Conservation (phyloP, 106 monocot genomes). For the Dioscorea zingiberensis region DNA sequence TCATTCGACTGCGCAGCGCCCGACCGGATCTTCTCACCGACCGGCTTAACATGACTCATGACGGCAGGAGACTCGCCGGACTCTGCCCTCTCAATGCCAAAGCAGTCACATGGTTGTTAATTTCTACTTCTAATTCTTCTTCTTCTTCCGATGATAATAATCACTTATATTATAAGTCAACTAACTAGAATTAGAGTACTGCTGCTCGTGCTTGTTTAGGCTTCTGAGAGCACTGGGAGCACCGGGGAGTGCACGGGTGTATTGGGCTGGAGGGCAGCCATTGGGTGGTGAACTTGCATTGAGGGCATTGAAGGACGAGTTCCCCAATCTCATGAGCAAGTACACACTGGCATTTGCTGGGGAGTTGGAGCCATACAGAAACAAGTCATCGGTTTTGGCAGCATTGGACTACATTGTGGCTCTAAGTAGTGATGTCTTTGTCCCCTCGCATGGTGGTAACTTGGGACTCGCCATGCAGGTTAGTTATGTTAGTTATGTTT, state of each 20-base stretch:
- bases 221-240: constrained; percentile 12
- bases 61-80: constrained; percentile 23
- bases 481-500: neutral
- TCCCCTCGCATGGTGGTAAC: constrained; percentile 46
- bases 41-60: constrained; percentile 10
- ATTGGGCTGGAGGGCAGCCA: constrained; percentile 37
- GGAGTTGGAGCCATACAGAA: constrained; percentile 15
- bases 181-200: too few relatives aligned
- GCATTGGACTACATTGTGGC: constrained; percentile 34
- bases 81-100: constrained; percentile 36
- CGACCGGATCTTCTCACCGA: constrained; percentile 38
- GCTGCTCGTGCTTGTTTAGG: too few relatives aligned
- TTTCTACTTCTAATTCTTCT: too few relatives aligned
- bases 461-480: constrained; percentile 21
- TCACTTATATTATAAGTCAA: too few relatives aligned
- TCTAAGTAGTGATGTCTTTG: constrained; percentile 34
- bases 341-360: constrained; percentile 8
- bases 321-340: constrained; percentile 16
- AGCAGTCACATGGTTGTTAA: constrained; percentile 23
- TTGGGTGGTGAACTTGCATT: constrained; percentile 24
- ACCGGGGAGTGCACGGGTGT: constrained; percentile 14
- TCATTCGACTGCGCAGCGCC: constrained; percentile 4
- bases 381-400: constrained; percentile 25
- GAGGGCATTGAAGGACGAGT: constrained; percentile 10
- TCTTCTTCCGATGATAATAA: neutral